Evolutionary conservation across 2,329 filamentous ascomycete species (phyloP), one percentile per base, ranked within the genome.

Genomic region (Xylaria arbuscula): DNA sequence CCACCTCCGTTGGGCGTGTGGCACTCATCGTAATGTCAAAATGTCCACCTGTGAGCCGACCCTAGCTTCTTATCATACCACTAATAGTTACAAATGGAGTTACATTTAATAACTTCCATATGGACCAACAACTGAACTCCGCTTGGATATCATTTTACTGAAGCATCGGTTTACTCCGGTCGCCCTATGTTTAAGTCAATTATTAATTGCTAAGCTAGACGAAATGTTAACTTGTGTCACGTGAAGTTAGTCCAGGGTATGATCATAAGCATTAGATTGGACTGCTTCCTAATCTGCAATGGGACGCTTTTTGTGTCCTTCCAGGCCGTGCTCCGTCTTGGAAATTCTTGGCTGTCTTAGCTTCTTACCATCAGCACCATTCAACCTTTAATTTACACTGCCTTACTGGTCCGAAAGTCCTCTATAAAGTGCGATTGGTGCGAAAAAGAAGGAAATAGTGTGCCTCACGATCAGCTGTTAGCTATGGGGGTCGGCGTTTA

Each of bases 331-430:
- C 24, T 65, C 66, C 66, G 62, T 68, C 66, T 68, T 67, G 56
- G 56, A 45, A 34, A 45, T 28, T 66, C 64, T 67, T 64, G 65
- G 65, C 60, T 59, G 22, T 67, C 62, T 64, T 67, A 54, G 65
- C 66, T 53, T 45, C 22, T 15, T 48, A 19, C 45, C 45, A 51
- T 42, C 48, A 13, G 45, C 22, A 45, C 38, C 32, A 32, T 58
- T 24, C 13, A 40, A 22, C 6, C 6, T 24, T 19, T 9, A 17
- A 17, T 11, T n/a, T 9, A 19, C 3, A 17, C 40, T 13, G 8
- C 55, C 28, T 48, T 3, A 67, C 63, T 64, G 60, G 65, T 40
- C 47, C 32, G n/a, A 32, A 28, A 50, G 28, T 4, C 11, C 17
- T 47, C n/a, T 3, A n/a, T 10, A 15, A 48, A 24, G 22, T 36